A percentile compares a stretch with the other conserved stretches of the same genome.
Evolutionary conservation across 192 early-diverging fungal genomes (phyloP).

Genomic region (Coemansia sp.): DNA sequence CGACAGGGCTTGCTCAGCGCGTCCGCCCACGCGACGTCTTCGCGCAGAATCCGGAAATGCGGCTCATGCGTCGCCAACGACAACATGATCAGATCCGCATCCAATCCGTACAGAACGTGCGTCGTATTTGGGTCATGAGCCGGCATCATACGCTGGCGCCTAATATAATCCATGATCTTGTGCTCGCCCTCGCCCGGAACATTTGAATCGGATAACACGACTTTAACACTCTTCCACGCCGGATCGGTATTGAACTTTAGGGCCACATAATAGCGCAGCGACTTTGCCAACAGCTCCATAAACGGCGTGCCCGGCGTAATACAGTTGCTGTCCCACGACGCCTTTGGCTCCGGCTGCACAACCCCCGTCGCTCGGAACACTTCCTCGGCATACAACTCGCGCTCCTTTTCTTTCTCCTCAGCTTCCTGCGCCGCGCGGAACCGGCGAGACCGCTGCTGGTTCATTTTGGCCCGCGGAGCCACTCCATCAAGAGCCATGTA

Average conservation of each 20-base stretch:
- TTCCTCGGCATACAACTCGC: conserved; percentile 50
- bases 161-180: conserved; percentile 98
- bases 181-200: conserved; percentile 99
- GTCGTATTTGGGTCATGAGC: conserved; percentile 87
- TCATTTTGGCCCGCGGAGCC: conserved; percentile 99
- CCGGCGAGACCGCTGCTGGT: conserved; percentile 96
- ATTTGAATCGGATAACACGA: conserved; percentile 90
- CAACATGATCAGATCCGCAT: conserved; percentile 98
- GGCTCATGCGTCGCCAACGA: conserved; percentile 95
- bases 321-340: conserved; percentile 92
- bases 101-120: conserved; percentile 92
- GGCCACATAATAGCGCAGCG: conserved; percentile 85
- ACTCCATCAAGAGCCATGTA: conserved; percentile 99
- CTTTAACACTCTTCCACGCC: conserved; percentile 81
- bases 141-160: conserved; percentile 72
- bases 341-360: conserved; percentile 46
- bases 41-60: conserved; percentile 92
- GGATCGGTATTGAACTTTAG: conserved; percentile 84
- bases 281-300: conserved; percentile 86
- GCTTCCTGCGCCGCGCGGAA: conserved; percentile 90
- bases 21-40: conserved; percentile 87
- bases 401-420: conserved; percentile 36
- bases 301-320: conserved; percentile 99
- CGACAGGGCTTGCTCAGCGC: conserved; percentile 68
- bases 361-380: conserved; percentile 55